A percentile compares a stretch with the other conserved stretches of the same genome.
Conservation (phyloP, 2,329 filamentous ascomycete species). For the Pseudodiploospora longispora region DNA sequence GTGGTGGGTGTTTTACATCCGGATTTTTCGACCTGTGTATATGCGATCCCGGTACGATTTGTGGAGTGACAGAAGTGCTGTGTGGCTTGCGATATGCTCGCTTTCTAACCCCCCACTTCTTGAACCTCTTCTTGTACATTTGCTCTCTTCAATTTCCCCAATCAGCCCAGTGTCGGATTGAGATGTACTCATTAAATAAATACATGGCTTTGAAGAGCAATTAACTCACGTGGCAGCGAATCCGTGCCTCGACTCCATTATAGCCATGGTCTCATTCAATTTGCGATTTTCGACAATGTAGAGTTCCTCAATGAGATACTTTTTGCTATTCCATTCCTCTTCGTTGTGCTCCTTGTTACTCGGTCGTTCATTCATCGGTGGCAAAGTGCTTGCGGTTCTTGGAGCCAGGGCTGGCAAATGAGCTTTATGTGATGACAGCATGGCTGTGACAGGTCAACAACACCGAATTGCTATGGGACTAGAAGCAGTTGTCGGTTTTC, state of each 20-base stretch:
- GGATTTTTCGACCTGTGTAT: too few relatives aligned
- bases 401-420: slow-evolving; percentile 25
- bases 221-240: slow-evolving; percentile 30
- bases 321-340: slow-evolving; percentile 25
- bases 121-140: slow-evolving; percentile 32
- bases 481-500: slow-evolving; percentile 1
- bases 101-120: slow-evolving; percentile 31
- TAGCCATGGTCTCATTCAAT: slow-evolving; percentile 28
- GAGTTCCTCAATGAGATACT: slow-evolving; percentile 22
- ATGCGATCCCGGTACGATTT: too few relatives aligned
- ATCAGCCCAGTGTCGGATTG: neutral
- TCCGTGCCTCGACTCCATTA: slow-evolving; percentile 24
- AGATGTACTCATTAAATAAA: neutral
- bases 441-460: neutral
- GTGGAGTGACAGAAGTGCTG: too few relatives aligned
- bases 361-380: slow-evolving; percentile 14
- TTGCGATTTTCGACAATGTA: slow-evolving; percentile 29
- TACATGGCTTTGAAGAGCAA: neutral
- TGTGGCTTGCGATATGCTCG: slow-evolving; percentile 23
- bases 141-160: slow-evolving; percentile 21
- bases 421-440: slow-evolving; percentile 10
- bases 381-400: slow-evolving; percentile 21
- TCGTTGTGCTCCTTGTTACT: slow-evolving; percentile 27
- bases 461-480: slow-evolving; percentile 2
- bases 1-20: too few relatives aligned